These are phyloP conservation scores for Remersonia thermophila DNA, from an alignment of 2,329 filamentous ascomycete genomes.

Conservation along the genomic window DNA sequence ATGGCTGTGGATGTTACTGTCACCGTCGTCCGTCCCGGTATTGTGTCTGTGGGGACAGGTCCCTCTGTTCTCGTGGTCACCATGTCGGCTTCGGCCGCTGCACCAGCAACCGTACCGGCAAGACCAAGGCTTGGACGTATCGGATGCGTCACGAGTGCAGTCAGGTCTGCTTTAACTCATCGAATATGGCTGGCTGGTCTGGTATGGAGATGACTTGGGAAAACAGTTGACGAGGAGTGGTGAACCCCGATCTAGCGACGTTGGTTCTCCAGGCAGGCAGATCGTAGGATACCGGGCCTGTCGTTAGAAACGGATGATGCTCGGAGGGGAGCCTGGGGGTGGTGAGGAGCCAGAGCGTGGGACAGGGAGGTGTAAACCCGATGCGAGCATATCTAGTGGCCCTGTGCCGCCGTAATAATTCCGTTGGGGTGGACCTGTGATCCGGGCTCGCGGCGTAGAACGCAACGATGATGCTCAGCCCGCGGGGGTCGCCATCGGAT, in stretches of 20 bases:
- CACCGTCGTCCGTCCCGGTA: background rate
- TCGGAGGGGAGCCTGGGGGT: slow-evolving; percentile 27
- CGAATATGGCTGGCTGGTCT: slow-evolving; percentile 27
- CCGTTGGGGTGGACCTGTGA: slow-evolving; percentile 8
- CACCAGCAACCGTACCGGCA: too few species aligned
- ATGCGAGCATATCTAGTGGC: slow-evolving; percentile 27
- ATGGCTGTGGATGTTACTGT: too few species aligned
- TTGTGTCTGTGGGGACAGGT: too few species aligned
- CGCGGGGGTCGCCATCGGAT: slow-evolving; percentile 1
- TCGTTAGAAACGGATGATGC: slow-evolving; percentile 24
- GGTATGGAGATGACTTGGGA: slow-evolving; percentile 25
- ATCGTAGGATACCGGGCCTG: slow-evolving; percentile 22
- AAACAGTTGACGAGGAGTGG: slow-evolving; percentile 30
- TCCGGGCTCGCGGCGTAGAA: slow-evolving; percentile 4
- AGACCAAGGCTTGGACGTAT: slow-evolving; percentile 8
- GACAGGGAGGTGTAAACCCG: slow-evolving; percentile 28
- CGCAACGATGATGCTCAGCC: slow-evolving; percentile 4
- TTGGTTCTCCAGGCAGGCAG: slow-evolving; percentile 26
- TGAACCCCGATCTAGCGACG: slow-evolving; percentile 24
- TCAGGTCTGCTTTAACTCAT: slow-evolving; percentile 25
- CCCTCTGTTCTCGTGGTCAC: too few species aligned
- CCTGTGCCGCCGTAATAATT: slow-evolving; percentile 16
- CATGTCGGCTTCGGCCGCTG: too few species aligned
- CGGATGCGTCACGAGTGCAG: slow-evolving; percentile 25
- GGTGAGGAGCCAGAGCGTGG: slow-evolving; percentile 28